A percentile compares a stretch with the other conserved stretches of the same genome.
These are phyloP conservation scores for Colletotrichum nymphaeae DNA, from an alignment of 2,329 filamentous ascomycete genomes.

Conservation along the genomic window DNA sequence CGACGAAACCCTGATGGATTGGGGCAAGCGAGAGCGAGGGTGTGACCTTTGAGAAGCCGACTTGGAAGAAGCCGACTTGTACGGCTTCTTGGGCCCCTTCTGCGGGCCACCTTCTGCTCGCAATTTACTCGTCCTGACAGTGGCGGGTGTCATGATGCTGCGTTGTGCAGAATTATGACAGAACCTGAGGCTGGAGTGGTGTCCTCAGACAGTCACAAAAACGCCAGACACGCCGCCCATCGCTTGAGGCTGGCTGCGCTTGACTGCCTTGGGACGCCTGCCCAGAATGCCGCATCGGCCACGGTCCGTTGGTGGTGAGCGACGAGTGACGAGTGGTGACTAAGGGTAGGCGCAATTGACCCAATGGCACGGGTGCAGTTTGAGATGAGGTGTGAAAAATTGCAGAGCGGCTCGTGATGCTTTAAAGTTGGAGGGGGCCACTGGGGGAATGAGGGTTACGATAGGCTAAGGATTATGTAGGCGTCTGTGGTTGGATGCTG, in stretches of 20 bases:
- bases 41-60: conserved; percentile 7
- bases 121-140: neutral
- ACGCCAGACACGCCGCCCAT: neutral
- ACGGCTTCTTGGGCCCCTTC: neutral
- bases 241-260: neutral
- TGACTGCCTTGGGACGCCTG: neutral
- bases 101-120: neutral
- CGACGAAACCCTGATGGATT: conserved; percentile 29
- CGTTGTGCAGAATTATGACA: conserved; percentile 11
- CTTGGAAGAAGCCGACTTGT: conserved; percentile 2
- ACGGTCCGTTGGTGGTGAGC: conserved; percentile 14
- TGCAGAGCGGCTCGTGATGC: conserved; percentile 33
- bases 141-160: conserved; percentile 15
- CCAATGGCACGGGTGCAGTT: conserved; percentile 32
- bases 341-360: conserved; percentile 24
- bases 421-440: conserved; percentile 28
- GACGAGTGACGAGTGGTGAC: conserved; percentile 7
- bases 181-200: neutral
- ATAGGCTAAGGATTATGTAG: conserved; percentile 35
- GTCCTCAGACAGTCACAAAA: conserved; percentile 7
- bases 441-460: conserved; percentile 21
- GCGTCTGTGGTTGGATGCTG: conserved; percentile 30
- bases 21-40: conserved; percentile 16
- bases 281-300: conserved; percentile 1
- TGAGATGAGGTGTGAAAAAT: conserved; percentile 34